Conservation (phyloP, 306 rosid species). For the Dryas alaskensis region DNA sequence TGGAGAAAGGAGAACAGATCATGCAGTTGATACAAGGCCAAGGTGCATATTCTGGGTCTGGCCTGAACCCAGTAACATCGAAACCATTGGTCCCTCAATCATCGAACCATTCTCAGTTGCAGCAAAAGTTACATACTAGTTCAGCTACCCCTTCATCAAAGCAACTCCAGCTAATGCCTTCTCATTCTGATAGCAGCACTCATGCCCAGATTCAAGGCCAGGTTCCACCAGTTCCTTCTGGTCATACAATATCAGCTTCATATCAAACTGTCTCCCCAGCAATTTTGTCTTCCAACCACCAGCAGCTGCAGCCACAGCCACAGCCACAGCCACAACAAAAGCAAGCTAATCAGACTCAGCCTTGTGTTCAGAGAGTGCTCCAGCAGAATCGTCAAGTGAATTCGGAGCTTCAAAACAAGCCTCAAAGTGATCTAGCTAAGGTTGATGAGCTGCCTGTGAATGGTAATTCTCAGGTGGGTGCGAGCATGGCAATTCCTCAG, state of each 20-base stretch:
- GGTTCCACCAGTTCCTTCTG: constrained; percentile 50
- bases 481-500: constrained; percentile 47
- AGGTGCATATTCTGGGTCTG: constrained; percentile 65
- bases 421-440: constrained; percentile 59
- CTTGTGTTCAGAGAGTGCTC: constrained; percentile 57
- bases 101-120: constrained; percentile 67
- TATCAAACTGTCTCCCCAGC: constrained; percentile 48
- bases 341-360: constrained; percentile 63
- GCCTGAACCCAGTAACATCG: constrained; percentile 52
- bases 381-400: constrained; percentile 60
- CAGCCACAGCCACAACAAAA: constrained; percentile 52
- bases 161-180: constrained; percentile 57
- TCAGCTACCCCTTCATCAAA: constrained; percentile 53
- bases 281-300: constrained; percentile 50
- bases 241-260: constrained; percentile 47
- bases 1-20: constrained; percentile 86
- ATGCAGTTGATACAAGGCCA: constrained; percentile 79
- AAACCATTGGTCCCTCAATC: constrained; percentile 65
- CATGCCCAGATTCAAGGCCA: constrained; percentile 65
- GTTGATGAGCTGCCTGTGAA: constrained; percentile 61
- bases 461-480: constrained; percentile 45
- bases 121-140: constrained; percentile 57
- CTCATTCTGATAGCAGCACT: constrained; percentile 60
- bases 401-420: constrained; percentile 50
- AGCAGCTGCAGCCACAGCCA: constrained; percentile 38